Percentiles rank a stretch among this genome's conserved stretches.
Evolutionary conservation across 257 asterid genomes (phyloP).

Genomic region (Salvia rosmarinus): DNA sequence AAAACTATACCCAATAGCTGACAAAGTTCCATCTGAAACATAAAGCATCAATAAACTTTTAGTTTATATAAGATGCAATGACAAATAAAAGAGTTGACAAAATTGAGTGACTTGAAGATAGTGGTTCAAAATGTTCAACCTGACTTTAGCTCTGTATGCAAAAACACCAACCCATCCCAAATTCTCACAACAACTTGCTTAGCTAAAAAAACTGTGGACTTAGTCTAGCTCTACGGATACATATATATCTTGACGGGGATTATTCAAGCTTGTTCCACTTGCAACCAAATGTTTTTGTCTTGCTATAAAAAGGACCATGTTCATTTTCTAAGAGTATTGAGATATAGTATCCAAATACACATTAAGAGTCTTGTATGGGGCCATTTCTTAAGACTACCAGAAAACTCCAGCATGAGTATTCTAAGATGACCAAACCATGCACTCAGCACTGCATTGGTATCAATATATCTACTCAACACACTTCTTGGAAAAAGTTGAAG

Average conservation of each 20-base stretch:
- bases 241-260: background rate
- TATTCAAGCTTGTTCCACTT: slow-evolving; percentile 13
- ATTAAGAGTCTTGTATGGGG: slow-evolving; percentile 13
- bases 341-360: slow-evolving; percentile 12
- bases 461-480: slow-evolving; percentile 1
- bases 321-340: slow-evolving; percentile 26
- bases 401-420: background rate
- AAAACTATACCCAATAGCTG: slow-evolving; percentile 23
- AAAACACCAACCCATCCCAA: slow-evolving; percentile 7
- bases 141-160: background rate
- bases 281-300: slow-evolving; percentile 20
- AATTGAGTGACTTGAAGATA: background rate
- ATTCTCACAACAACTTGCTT: slow-evolving; percentile 1
- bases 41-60: background rate
- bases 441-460: slow-evolving; percentile 9
- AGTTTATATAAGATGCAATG: slow-evolving; percentile 4
- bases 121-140: slow-evolving; percentile 5
- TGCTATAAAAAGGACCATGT: background rate
- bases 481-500: slow-evolving; percentile 4
- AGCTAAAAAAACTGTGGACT: slow-evolving; percentile 3
- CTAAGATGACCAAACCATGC: slow-evolving; percentile 6
- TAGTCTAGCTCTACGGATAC: background rate
- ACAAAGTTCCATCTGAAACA: slow-evolving; percentile 17
- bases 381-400: slow-evolving; percentile 21
- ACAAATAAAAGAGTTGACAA: slow-evolving; percentile 10